Evolutionary conservation across 495 filamentous ascomycete genomes (phyloP).

Genomic region (Aspergillus olivimuriae): DNA sequence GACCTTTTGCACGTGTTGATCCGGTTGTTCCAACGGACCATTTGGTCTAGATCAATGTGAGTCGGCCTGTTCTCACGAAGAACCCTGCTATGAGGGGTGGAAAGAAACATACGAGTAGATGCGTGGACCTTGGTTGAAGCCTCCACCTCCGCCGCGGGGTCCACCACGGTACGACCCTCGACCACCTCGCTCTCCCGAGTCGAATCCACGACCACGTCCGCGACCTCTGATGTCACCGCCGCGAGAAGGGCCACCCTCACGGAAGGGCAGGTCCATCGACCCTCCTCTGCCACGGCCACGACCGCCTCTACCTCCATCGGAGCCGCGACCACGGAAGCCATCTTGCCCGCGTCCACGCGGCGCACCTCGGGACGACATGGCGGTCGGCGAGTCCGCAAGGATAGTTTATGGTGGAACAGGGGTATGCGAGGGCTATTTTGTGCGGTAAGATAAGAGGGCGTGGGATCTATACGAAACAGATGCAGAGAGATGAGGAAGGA

Average conservation of each 20-base stretch:
- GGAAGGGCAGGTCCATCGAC: constrained; percentile 4
- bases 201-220: constrained; percentile 6
- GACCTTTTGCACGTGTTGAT: constrained; percentile 23
- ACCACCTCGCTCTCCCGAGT: constrained; percentile 9
- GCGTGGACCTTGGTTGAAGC: constrained; percentile 16
- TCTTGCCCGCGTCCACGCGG: constrained; percentile 1
- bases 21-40: too few relatives aligned
- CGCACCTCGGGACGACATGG: constrained; percentile 1
- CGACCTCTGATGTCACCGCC: constrained; percentile 7
- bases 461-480: too few relatives aligned
- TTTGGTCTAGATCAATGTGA: constrained; percentile 17
- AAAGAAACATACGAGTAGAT: constrained; percentile 22
- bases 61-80: too few relatives aligned
- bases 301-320: constrained; percentile 1
- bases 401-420: too few relatives aligned
- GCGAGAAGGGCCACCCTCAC: background rate
- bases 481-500: too few relatives aligned
- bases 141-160: constrained; percentile 10
- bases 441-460: too few relatives aligned
- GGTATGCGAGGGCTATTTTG: too few relatives aligned
- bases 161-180: too few relatives aligned
- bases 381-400: too few relatives aligned
- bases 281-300: constrained; percentile 6
- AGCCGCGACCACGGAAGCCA: background rate
- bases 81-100: background rate